Evolutionary conservation across 2,329 filamentous ascomycete species (phyloP).

Genomic region (Septoria linicola): DNA sequence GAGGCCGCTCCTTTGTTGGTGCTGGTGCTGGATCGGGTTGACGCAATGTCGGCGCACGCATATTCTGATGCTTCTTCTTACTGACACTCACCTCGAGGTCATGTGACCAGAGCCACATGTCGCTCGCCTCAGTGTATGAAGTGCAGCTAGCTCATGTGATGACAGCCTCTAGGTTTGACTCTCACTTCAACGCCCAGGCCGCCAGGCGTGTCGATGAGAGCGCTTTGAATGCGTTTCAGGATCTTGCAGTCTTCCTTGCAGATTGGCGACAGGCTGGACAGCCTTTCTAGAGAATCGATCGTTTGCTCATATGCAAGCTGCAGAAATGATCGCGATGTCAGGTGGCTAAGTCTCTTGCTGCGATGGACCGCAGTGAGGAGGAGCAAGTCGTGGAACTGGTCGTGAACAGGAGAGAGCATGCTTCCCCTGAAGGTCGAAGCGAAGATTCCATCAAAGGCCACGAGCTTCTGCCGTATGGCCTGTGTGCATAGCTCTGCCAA

Average conservation of each 20-base stretch:
- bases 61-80: no score
- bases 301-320: background rate
- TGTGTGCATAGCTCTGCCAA: conserved; percentile 55
- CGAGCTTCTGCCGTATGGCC: conserved; percentile 76
- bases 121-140: no score
- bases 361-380: conserved; percentile 75
- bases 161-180: no score
- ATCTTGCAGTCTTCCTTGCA: background rate
- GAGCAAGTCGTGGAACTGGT: conserved; percentile 90
- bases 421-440: conserved; percentile 70
- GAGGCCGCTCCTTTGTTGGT: no score
- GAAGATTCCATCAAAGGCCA: conserved; percentile 69
- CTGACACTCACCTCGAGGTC: no score
- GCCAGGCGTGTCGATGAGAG: background rate
- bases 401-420: conserved; percentile 90
- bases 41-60: no score
- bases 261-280: background rate
- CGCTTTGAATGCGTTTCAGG: background rate
- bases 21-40: no score
- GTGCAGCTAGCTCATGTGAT: no score
- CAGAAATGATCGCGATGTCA: conserved; percentile 44
- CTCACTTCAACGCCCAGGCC: no score
- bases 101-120: no score
- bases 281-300: background rate
- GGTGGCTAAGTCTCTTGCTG: conserved; percentile 53